Evolutionary conservation across 2,329 filamentous ascomycete genomes (phyloP), one percentile per base, ranked within the genome.

Genomic region (Fusarium nodosum): DNA sequence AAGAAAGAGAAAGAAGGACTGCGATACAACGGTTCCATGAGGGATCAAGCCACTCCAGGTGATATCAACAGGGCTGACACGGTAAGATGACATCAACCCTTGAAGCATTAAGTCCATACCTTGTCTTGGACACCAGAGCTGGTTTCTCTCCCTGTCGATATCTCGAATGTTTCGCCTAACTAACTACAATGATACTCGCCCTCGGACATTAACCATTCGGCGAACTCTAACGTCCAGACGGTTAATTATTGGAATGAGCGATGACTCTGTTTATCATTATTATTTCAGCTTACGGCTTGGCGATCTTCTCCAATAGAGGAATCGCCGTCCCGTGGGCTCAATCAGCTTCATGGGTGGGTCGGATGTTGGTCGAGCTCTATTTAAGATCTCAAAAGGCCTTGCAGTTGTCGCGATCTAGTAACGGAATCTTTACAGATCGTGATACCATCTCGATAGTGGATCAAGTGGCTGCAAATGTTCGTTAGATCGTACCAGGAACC

Each of bases 401-500:
- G 60, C 59, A 30, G 50, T 51, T 51, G 56, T 61, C 28, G 54
- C 59, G 66, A 73, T 72, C 64, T 55, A 41, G 36, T 59, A 62
- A 56, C 51, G 33, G 33, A 59, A 71, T 71, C 64, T 60, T 44
- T 34, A 47, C 47, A 51, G 64, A 73, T 73, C 71, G 71, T 47
- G 56, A 66, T 68, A 52, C 51, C 48, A 73, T 73, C 69, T 74
- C 60, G 71, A 72, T 73, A 68, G 65, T 69, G 67, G 60, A 66
- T 66, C 50, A 64, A 54, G 64, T 67, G 71, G 71, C 64, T 67
- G 53, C 51, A 11, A 52, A 66, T 58, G 58, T 56, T 30, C 61
- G 51, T 55, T 64, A 56, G 56, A 62, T 62, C 51, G 53, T 56
- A 63, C 68, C 64, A 63, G 62, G 68, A 56, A 66, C 68, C 64